These are phyloP conservation scores for Starmerella khaoyaiensis DNA, from an alignment of 805 yeast species.

Conservation along the genomic window DNA sequence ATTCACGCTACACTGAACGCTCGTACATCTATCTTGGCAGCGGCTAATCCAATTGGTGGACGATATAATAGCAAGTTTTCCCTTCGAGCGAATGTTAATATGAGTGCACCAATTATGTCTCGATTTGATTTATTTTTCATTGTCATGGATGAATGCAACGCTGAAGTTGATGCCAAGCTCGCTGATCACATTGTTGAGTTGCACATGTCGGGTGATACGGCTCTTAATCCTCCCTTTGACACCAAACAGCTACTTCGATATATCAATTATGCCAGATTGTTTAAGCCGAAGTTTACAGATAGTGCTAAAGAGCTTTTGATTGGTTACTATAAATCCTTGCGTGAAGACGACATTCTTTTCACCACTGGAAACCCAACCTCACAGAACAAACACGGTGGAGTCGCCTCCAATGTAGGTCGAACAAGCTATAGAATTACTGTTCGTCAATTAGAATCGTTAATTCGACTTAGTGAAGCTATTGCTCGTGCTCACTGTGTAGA, in stretches of 20 bases:
- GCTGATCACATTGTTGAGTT: constrained; percentile 88
- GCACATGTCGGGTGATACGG: constrained; percentile 82
- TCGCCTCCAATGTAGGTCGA: constrained; percentile 34
- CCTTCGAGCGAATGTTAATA: constrained; percentile 70
- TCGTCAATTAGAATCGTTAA: constrained; percentile 67
- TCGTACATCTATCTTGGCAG: constrained; percentile 89
- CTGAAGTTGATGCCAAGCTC: constrained; percentile 71
- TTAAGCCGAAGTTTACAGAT: constrained; percentile 75
- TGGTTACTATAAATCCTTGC: constrained; percentile 64
- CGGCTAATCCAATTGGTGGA: constrained; percentile 98
- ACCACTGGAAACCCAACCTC: constrained; percentile 12
- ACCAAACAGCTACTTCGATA: constrained; percentile 81
- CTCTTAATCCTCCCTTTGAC: constrained; percentile 76
- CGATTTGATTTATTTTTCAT: constrained; percentile 93
- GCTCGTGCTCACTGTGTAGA: constrained; percentile 94
- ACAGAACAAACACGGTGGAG: constrained; percentile 6
- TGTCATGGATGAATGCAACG: constrained; percentile 88
- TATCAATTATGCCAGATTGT: constrained; percentile 82
- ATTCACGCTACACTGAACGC: constrained; percentile 97
- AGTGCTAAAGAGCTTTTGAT: constrained; percentile 71
- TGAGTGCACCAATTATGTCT: constrained; percentile 99
- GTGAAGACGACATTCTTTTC: constrained; percentile 86
- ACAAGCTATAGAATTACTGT: constrained; percentile 90
- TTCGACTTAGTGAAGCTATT: constrained; percentile 86
- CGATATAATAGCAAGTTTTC: constrained; percentile 81